Base-by-base conservation (phyloP, 257 asterid species). In the Thymus quinquecostatus region DNA sequence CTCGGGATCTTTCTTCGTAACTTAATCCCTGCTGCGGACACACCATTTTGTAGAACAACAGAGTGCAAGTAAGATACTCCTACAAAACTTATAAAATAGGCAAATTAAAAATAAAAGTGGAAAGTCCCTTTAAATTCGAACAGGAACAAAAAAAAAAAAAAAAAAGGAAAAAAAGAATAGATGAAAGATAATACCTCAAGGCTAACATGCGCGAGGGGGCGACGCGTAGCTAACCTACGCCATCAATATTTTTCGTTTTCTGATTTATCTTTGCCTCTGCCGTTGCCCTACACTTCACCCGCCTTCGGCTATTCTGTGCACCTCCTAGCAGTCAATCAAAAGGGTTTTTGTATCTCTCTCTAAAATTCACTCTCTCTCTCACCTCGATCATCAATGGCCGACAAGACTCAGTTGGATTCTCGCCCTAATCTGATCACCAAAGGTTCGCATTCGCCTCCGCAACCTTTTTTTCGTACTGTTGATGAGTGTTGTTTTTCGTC, bases 311-410 rank as follows among this genome's bases (percentile, higher is more conserved):
- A 70, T 73, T 68, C 61, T 71, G 74, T 51, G 65, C 75, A 78
- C 77, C 71, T 77, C 33, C 68, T 43, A 60, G 75, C 78, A 72
- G 72, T 72, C 75, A 30, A 72, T 72, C 75, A 21, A 33, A 59
- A 67, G 66, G 71, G 38, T 61, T 68, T 75, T 66, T 55, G 13
- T 72, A 10, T 76, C 64, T 72, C 74, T 72, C 74, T 43, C 74
- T 36, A 44, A 64, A 64, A 44, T 54, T n/a, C 14, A 40, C 62
- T 54, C 60, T 33, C 41, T 55, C 51, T 76, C 44, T 41, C 60
- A 1, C 45, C 72, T 67, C 68, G 78, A 74, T 82, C 83, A 80
- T 74, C 89, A 68, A 90, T 90, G 96, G 96, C 89, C 48, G 86
- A 83, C 77, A 86, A 81, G 78, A 72, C 79, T 60, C 81, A 78